A percentile compares a stretch with the other conserved stretches of the same genome.
Conservation (phyloP, 2,329 filamentous ascomycete species). For the Domatiomyces globalis region DNA sequence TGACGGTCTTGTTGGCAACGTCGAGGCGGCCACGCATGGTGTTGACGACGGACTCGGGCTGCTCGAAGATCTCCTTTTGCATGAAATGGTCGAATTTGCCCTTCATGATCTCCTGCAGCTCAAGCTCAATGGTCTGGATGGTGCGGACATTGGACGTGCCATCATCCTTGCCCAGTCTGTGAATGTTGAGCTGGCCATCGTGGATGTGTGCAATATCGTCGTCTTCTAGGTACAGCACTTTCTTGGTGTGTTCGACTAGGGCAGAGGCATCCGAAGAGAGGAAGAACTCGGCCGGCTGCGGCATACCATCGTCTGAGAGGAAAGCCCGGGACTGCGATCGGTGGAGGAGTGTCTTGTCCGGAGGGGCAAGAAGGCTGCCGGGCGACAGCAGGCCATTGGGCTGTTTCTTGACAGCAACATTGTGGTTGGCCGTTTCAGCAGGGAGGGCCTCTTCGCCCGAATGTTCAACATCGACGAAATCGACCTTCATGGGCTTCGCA, state of each 20-base stretch:
- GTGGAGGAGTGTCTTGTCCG: constrained; percentile 96
- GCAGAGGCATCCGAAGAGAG: constrained; percentile 95
- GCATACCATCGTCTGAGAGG: constrained; percentile 94
- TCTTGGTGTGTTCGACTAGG: constrained; percentile 99
- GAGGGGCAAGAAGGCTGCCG: constrained; percentile 61
- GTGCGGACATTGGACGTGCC: constrained; percentile 92
- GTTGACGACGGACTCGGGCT: constrained; percentile 98
- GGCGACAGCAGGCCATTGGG: constrained; percentile 52
- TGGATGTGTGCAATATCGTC: constrained; percentile 99
- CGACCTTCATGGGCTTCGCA: constrained; percentile 98
- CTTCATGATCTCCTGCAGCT: constrained; percentile 99
- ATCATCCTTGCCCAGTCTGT: constrained; percentile 92
- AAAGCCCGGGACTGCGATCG: constrained; percentile 97
- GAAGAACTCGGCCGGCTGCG: constrained; percentile 98
- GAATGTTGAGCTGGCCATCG: constrained; percentile 97
- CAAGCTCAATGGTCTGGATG: constrained; percentile 96
- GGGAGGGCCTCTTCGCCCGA: constrained; percentile 73
- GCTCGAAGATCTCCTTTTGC: constrained; percentile 99
- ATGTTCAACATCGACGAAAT: constrained; percentile 98
- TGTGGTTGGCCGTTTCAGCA: constrained; percentile 89
- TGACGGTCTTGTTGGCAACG: constrained; percentile 83
- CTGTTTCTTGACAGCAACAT: constrained; percentile 87
- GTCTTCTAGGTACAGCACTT: constrained; percentile 98
- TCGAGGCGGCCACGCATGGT: constrained; percentile 99
- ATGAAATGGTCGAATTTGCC: constrained; percentile 99